Evolutionary conservation across 306 rosid genomes (phyloP), one percentile per base, ranked within the genome.

Genomic region (Castanea mollissima): DNA sequence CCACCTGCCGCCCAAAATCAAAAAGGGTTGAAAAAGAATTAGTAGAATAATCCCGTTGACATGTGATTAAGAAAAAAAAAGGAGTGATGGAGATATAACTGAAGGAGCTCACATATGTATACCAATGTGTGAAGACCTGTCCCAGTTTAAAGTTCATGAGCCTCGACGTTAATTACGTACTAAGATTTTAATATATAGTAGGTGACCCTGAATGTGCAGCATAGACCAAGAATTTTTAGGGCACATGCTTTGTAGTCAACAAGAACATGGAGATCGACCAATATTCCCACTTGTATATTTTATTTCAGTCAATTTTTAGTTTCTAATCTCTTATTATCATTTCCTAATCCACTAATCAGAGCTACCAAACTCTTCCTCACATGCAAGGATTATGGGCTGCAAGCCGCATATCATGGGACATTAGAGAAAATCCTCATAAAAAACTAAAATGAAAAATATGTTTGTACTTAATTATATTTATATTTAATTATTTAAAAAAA

Each of bases 231-330:
- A 81, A 79, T 62, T 54, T 54, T 41, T 8, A 27, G 7, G 62
- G 71, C 91, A 87, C 85, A 90, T 90, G 88, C 87, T 83, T 83
- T 73, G 20, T 18, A 59, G 87, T 88, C 87, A 85, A 90, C 86
- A 77, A 82, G 74, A 80, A 87, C 76, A 77, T 81, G 85, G 75
- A 84, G 68, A 80, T 90, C 89, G 89, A 89, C 93, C 86, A 88
- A 92, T 90, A 92, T 87, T 90, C 91, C 52, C 74, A 88, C 67
- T 68, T 69, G 55, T 44, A 78, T 67, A 80, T 69, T 82, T 82
- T 87, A 87, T 41, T 82, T 80, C 71, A 58, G 77, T 31, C 73
- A 54, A 64, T 76, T 81, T 71, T 23, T 27, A 63, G 27, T 34
- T 79, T 56, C 79, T 51, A 10, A 49, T 13, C 54, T 49, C 46